A percentile compares a stretch with the other conserved stretches of the same genome.
phyloP scores from a whole-genome alignment of 495 filamentous ascomycete genomes.

The Cudoniella acicularis region DNA sequence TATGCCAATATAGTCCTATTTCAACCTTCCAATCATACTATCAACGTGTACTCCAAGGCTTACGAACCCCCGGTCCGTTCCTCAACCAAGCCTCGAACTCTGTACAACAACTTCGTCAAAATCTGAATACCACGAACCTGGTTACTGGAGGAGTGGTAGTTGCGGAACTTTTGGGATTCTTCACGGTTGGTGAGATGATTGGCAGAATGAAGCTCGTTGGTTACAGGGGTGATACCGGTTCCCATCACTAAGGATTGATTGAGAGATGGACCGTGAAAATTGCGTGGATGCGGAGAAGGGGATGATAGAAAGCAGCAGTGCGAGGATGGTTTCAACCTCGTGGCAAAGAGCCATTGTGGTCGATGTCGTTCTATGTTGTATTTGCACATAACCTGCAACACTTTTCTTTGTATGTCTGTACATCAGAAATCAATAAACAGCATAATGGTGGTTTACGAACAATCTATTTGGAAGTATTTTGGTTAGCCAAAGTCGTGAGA shows the following conservation, averaged over 20 bases:
- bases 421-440: conserved; percentile 24
- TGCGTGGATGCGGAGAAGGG: not conserved
- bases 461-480: too few relatives aligned
- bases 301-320: not conserved
- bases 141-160: conserved; percentile 66
- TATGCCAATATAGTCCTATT: conserved; percentile 50
- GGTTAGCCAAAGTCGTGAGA: too few relatives aligned
- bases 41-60: conserved; percentile 62
- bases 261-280: not conserved
- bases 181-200: conserved; percentile 96
- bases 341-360: conserved; percentile 9
- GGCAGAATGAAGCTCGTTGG: conserved; percentile 90
- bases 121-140: conserved; percentile 64
- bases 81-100: conserved; percentile 32
- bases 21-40: conserved; percentile 85
- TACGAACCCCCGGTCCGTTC: conserved; percentile 59
- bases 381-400: conserved; percentile 27
- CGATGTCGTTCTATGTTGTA: conserved; percentile 4
- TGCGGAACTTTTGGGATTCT: conserved; percentile 93
- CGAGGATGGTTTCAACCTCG: conserved; percentile 2
- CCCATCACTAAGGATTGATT: conserved; percentile 48
- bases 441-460: conserved; percentile 22
- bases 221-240: conserved; percentile 67
- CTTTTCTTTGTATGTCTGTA: conserved; percentile 30
- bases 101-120: conserved; percentile 62